Evolutionary conservation across 2,329 filamentous ascomycete genomes (phyloP), one percentile per base, ranked within the genome.

Genomic region (Clarireedia homoeocarpa): DNA sequence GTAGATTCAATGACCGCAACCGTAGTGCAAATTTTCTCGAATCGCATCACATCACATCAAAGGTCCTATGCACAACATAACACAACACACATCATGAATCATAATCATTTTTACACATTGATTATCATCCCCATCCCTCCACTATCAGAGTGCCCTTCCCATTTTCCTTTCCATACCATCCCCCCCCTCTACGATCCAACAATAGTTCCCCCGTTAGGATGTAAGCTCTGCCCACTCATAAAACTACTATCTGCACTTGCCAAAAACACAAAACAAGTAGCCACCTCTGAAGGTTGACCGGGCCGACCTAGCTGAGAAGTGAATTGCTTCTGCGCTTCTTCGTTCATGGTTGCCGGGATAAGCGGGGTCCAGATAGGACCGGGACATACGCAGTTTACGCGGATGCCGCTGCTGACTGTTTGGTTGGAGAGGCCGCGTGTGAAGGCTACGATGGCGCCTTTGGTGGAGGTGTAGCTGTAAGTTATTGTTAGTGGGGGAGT

Each of bases 341-440:
- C 76, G 53, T 74, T 80, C 86, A 91, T 90, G 0, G 86, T 90
- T 0, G 84, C 73, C 0, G 85, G 85, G 54, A 90, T 88, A 2
- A 91, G 74, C 0, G 87, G 86, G 0, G 86, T 89, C 85, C 86
- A 90, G 15, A 91, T 86, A 51, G 88, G 86, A 0, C 89, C 88
- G 0, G 89, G 89, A 12, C 86, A 88, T 2, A 95, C 79, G 17
- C 82, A 81, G 61, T 91, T 91, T 62, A 90, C 86, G 5, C 85
- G 80, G 63, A 94, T 91, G 3, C 88, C 88, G 61, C 84, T 84
- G 59, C 72, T 70, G 26, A 90, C 72, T 62, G 84, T 84, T 69
- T 92, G 88, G 69, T 91, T 92, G 57, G 83, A 85, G 24, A 94
- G 74, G 0, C 80, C 87, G 38, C 88, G 83, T 0, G 88, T 92